Percentiles rank a stretch among this genome's conserved stretches.
These are phyloP conservation scores for Arthrobotrys iridis DNA, from an alignment of 2,329 filamentous ascomycete species.

Conservation along the genomic window DNA sequence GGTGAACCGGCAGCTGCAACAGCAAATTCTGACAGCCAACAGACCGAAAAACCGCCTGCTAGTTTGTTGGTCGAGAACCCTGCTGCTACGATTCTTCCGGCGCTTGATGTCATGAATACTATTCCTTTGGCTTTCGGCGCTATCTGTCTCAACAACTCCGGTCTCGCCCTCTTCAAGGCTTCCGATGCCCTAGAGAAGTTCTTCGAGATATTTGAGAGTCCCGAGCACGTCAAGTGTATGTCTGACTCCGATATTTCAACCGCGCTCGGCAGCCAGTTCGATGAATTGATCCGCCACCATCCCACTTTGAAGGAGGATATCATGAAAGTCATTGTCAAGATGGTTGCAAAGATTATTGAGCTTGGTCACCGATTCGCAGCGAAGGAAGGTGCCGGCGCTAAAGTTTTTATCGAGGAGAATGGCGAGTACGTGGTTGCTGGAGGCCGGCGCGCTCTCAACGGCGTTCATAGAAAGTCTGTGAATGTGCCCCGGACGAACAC, in stretches of 20 bases:
- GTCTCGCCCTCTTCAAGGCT: constrained; percentile 85
- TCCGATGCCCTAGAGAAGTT: constrained; percentile 86
- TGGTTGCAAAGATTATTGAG: constrained; percentile 82
- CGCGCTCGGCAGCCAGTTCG: constrained; percentile 83
- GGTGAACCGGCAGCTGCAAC: background rate
- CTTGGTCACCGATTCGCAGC: constrained; percentile 77
- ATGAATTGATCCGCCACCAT: constrained; percentile 94
- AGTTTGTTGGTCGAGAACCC: constrained; percentile 58
- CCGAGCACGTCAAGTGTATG: constrained; percentile 85
- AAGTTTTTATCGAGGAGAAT: constrained; percentile 73
- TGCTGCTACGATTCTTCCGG: constrained; percentile 82
- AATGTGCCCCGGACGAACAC: constrained; percentile 34
- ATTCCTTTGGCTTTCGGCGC: constrained; percentile 90
- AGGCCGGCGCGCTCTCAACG: constrained; percentile 62
- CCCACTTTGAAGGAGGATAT: constrained; percentile 82
- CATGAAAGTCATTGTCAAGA: constrained; percentile 83
- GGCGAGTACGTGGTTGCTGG: constrained; percentile 71
- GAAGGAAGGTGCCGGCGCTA: constrained; percentile 77
- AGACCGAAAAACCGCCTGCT: constrained; percentile 22
- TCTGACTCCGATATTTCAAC: constrained; percentile 76
- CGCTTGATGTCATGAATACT: constrained; percentile 84
- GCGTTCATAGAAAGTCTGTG: constrained; percentile 60
- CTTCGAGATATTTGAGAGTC: constrained; percentile 96
- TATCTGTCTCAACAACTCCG: constrained; percentile 88
- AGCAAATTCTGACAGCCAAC: constrained; percentile 19